A percentile compares a stretch with the other conserved stretches of the same genome.
phyloP scores from a whole-genome alignment of 2,329 filamentous ascomycete genomes.

The Coleophoma crateriformis region DNA sequence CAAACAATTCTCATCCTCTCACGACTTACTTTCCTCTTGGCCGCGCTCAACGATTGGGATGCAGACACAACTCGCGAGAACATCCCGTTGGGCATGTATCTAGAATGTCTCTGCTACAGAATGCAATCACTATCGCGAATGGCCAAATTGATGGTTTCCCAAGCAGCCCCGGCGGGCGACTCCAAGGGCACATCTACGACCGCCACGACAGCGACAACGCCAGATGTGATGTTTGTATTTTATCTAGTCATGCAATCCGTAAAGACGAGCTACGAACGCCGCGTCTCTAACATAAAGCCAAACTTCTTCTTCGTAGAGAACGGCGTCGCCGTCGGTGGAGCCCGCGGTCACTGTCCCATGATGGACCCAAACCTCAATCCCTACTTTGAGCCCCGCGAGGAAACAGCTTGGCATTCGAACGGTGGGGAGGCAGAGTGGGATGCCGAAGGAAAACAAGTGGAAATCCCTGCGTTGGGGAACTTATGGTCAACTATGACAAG shows the following conservation, averaged over 20 bases:
- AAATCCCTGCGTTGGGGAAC: constrained; percentile 1
- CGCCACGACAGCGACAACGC: not conserved
- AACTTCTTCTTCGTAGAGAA: constrained; percentile 7
- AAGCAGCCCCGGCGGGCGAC: not conserved
- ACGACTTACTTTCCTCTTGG: constrained; percentile 21
- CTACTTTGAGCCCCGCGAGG: not conserved
- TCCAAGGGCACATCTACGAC: too few species aligned
- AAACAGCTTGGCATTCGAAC: too few species aligned
- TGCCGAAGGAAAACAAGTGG: not conserved
- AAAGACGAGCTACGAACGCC: constrained; percentile 16
- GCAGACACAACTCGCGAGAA: constrained; percentile 13
- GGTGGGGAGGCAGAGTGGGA: not conserved
- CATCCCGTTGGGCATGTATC: constrained; percentile 21
- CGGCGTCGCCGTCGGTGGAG: constrained; percentile 2
- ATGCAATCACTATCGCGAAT: constrained; percentile 13
- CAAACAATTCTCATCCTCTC: constrained; percentile 15
- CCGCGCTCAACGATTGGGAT: constrained; percentile 16
- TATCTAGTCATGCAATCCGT: constrained; percentile 17
- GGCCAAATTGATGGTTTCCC: not conserved
- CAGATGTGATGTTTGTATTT: constrained; percentile 17
- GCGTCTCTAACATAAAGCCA: constrained; percentile 10
- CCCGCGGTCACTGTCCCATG: constrained; percentile 17
- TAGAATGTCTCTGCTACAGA: constrained; percentile 21
- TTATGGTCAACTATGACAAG: constrained; percentile 25
- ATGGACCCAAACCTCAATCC: constrained; percentile 8